Base-by-base conservation (phyloP, 2,329 filamentous ascomycete species). In the Tothia fuscella region DNA sequence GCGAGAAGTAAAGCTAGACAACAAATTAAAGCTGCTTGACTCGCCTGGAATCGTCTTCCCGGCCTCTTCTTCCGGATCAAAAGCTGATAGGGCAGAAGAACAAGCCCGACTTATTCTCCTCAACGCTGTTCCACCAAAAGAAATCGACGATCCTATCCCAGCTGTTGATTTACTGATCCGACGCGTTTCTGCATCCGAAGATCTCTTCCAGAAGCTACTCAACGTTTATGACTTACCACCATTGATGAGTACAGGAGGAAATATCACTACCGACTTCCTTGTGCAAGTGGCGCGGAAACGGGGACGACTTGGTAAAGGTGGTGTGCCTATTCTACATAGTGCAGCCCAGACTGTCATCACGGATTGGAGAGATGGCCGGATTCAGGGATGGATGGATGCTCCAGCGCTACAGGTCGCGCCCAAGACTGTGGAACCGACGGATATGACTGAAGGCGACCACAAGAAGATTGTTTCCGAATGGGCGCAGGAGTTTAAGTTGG, bases 41-140 rank as follows among this genome's bases (percentile, higher is more conserved):
- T 94, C 88, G 0, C 88, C 88, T 28, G 88, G 88, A 54, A 93
- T 95, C 51, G 85, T 95, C 46, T 95, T 95, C 70, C 87, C 88
- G 6, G 83, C 79, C 20, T 56, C 64, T 6, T 44, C 54, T 5
- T 68, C 77, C 30, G 60, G 60, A 26, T 54, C 57, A 19, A 63
- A 65, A 44, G 61, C 60, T 5, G 64, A 60, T 26, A 68, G 71
- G 53, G 78, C 85, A 52, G 81, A 85, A 29, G 82, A 91, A 46
- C 67, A 76, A 59, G 87, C 88, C 21, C 78, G 87, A 53, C 74
- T 94, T 17, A 76, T 93, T 42, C 79, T 95, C 31, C 74, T 95
- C 41, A 95, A 94, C 60, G 87, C 87, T 24, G 74, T 98, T 3
- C 89, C 91, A 0, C 88, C 88, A 21, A 93, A 89, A 68, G 84